Evolutionary conservation across 805 yeast genomes (phyloP).

Genomic region (Teunomyces barrocoloradensis): DNA sequence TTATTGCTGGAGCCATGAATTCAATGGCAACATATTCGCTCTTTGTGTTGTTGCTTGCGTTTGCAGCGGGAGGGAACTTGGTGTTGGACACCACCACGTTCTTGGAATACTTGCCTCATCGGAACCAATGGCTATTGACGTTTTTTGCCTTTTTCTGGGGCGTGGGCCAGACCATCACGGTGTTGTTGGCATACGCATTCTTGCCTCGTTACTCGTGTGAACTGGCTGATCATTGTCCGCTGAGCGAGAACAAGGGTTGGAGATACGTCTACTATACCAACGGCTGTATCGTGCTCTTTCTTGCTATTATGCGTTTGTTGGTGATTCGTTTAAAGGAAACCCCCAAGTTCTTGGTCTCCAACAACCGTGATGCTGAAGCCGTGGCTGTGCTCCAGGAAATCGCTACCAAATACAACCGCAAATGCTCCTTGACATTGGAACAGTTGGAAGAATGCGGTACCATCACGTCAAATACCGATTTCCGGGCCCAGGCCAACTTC

Average conservation of each 20-base stretch:
- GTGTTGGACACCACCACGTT: slow-evolving; percentile 54
- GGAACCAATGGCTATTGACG: slow-evolving; percentile 50
- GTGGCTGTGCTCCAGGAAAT: slow-evolving; percentile 40
- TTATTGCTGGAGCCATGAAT: slow-evolving; percentile 52
- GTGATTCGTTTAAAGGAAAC: slow-evolving; percentile 47
- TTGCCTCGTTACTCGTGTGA: slow-evolving; percentile 49
- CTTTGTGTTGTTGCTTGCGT: slow-evolving; percentile 43
- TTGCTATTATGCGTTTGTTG: slow-evolving; percentile 33
- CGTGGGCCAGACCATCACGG: slow-evolving; percentile 55
- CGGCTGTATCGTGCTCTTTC: slow-evolving; percentile 43
- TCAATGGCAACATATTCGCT: slow-evolving; percentile 50
- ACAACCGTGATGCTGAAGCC: slow-evolving; percentile 52
- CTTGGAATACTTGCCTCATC: slow-evolving; percentile 51
- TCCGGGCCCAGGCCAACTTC: slow-evolving; percentile 11
- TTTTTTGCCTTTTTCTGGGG: slow-evolving; percentile 38
- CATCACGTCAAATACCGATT: slow-evolving; percentile 17
- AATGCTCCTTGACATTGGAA: slow-evolving; percentile 21
- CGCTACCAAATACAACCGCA: slow-evolving; percentile 29
- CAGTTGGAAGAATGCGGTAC: slow-evolving; percentile 20
- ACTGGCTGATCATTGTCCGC: slow-evolving; percentile 41
- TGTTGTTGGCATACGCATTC: slow-evolving; percentile 54
- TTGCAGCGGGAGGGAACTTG: slow-evolving; percentile 57
- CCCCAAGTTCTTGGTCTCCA: slow-evolving; percentile 53
- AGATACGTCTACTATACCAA: slow-evolving; percentile 50
- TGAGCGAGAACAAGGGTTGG: slow-evolving; percentile 56